These are phyloP conservation scores for Amanita subjunquillea DNA, from an alignment of 768 basidiomycete species.

Conservation along the genomic window DNA sequence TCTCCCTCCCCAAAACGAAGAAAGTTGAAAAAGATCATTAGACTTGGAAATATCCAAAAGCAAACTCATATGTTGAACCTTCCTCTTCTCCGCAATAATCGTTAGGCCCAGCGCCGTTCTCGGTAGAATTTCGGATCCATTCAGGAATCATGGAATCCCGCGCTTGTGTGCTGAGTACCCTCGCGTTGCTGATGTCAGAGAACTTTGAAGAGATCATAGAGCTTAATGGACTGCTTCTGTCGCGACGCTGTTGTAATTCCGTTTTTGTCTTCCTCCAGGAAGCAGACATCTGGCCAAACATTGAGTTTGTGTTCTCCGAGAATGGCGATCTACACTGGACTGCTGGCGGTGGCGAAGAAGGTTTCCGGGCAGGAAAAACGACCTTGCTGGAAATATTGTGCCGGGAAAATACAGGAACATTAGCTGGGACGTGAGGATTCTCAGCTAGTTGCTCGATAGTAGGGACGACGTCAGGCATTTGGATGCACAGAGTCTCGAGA, in stretches of 20 bases:
- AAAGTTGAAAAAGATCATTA: not conserved
- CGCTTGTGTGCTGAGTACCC: not conserved
- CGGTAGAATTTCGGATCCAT: not conserved
- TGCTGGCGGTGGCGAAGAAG: not conserved
- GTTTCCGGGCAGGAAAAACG: slow-evolving; percentile 1
- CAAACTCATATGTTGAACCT: not conserved
- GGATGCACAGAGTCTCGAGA: not conserved
- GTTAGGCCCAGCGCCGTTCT: not conserved
- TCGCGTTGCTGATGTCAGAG: not conserved
- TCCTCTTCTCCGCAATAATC: not conserved
- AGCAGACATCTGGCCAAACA: not conserved
- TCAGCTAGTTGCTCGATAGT: not conserved
- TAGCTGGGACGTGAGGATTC: not conserved
- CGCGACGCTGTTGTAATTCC: not conserved
- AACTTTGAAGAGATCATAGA: not conserved
- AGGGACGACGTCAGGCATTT: not conserved
- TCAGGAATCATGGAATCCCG: not conserved
- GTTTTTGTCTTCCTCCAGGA: not conserved
- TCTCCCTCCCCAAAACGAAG: not conserved
- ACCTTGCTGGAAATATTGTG: not conserved
- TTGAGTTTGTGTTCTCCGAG: not conserved
- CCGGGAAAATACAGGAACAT: not conserved
- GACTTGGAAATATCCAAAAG: not conserved
- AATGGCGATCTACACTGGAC: not conserved
- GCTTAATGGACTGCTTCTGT: not conserved